Percentiles rank a stretch among this genome's conserved stretches.
phyloP scores from a whole-genome alignment of 208 protist species.

The Porcisia deanei region DNA sequence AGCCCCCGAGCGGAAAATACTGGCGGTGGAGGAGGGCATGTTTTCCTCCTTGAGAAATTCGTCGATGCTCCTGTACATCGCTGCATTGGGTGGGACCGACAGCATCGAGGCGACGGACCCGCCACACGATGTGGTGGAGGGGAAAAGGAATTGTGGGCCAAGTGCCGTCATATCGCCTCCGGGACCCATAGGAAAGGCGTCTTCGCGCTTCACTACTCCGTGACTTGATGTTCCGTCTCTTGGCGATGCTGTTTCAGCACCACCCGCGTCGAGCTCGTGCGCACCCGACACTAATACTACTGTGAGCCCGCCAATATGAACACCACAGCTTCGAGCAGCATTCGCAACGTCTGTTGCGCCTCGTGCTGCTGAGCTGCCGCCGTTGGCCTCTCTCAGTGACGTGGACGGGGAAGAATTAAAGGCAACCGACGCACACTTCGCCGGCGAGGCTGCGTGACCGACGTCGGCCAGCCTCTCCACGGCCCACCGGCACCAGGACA shows the following conservation, averaged over 20 bases:
- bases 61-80: constrained; percentile 12
- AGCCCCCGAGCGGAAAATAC: constrained; percentile 12
- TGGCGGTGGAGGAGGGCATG: not conserved
- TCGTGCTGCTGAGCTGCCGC: constrained; percentile 8
- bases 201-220: not conserved
- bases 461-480: constrained; percentile 24
- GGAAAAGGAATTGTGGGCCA: constrained; percentile 15
- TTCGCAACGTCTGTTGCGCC: constrained; percentile 12
- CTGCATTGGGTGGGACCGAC: constrained; percentile 22
- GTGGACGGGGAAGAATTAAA: constrained; percentile 9
- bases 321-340: constrained; percentile 31
- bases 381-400: constrained; percentile 1
- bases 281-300: constrained; percentile 40
- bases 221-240: not conserved
- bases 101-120: constrained; percentile 25
- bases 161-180: not conserved
- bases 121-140: constrained; percentile 32
- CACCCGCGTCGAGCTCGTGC: constrained; percentile 19
- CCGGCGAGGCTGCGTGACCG: constrained; percentile 14
- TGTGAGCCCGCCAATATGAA: constrained; percentile 33
- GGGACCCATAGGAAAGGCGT: not conserved
- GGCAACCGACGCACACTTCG: not conserved
- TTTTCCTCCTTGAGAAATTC: not conserved
- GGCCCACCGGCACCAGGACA: constrained; percentile 17
- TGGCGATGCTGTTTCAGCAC: not conserved